Evolutionary conservation across 805 yeast species (phyloP).

Genomic region (Metschnikowia similis): DNA sequence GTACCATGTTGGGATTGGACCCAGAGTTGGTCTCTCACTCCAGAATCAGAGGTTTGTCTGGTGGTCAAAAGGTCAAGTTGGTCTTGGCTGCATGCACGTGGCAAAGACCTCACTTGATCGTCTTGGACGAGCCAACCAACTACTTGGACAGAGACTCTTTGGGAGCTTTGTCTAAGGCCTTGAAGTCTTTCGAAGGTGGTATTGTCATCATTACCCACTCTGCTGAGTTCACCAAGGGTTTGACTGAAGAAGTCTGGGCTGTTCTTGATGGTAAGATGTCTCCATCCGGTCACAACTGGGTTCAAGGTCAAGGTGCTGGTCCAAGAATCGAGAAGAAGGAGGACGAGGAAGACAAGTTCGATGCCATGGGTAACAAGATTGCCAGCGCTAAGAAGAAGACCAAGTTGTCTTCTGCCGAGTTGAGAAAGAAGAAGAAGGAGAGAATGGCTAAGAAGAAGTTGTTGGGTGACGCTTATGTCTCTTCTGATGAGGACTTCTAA

Average conservation of each 20-base stretch:
- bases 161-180: constrained; percentile 98
- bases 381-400: constrained; percentile 92
- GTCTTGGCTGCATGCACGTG: constrained; percentile 99
- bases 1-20: constrained; percentile 97
- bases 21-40: constrained; percentile 99
- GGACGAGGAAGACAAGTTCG: constrained; percentile 90
- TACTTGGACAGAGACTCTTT: constrained; percentile 98
- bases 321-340: constrained; percentile 98
- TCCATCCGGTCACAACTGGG: constrained; percentile 99
- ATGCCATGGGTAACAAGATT: constrained; percentile 99
- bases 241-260: constrained; percentile 99
- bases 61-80: constrained; percentile 99
- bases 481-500: constrained; percentile 74
- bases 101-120: constrained; percentile 99
- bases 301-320: constrained; percentile 99
- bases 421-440: constrained; percentile 99
- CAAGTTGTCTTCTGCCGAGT: constrained; percentile 97
- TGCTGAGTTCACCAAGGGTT: constrained; percentile 99
- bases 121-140: constrained; percentile 99
- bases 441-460: constrained; percentile 99
- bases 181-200: constrained; percentile 99
- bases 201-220: constrained; percentile 99
- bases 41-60: constrained; percentile 99
- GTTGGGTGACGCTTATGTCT: constrained; percentile 98
- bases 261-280: constrained; percentile 97